Evolutionary conservation across 1,284 basidiomycete species (phyloP).

Genomic region (Apiotrichum gracile): DNA sequence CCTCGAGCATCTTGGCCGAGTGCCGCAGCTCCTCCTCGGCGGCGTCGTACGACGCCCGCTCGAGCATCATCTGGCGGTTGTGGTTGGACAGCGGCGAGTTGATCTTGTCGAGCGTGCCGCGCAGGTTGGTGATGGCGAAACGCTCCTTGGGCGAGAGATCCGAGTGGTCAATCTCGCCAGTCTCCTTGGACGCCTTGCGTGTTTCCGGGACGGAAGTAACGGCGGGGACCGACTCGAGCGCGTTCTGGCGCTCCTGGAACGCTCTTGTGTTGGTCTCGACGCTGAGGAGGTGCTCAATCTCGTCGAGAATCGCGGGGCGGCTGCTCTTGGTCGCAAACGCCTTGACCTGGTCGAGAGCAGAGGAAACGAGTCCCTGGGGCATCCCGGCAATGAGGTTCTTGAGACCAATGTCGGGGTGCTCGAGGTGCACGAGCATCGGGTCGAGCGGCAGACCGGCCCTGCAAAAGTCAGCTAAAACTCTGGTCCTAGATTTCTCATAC

Average conservation of each 20-base stretch:
- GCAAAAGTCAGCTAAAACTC: slow-evolving; percentile 1
- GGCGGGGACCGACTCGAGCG: slow-evolving; percentile 24
- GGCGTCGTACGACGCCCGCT: slow-evolving; percentile 76
- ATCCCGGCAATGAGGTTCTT: slow-evolving; percentile 21
- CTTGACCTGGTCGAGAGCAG: slow-evolving; percentile 26
- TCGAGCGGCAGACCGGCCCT: slow-evolving; percentile 28
- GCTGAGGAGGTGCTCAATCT: slow-evolving; percentile 22
- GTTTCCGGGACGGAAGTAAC: slow-evolving; percentile 32
- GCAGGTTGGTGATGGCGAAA: slow-evolving; percentile 60
- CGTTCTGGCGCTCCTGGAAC: slow-evolving; percentile 8
- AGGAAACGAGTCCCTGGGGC: slow-evolving; percentile 21
- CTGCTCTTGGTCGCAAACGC: slow-evolving; percentile 18
- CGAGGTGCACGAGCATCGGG: slow-evolving; percentile 31
- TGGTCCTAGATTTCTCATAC: slow-evolving; percentile 7
- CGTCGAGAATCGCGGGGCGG: slow-evolving; percentile 17
- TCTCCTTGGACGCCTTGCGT: slow-evolving; percentile 1
- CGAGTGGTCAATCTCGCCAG: background rate
- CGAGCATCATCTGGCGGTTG: slow-evolving; percentile 74
- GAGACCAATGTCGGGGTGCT: slow-evolving; percentile 15
- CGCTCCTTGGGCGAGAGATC: slow-evolving; percentile 19
- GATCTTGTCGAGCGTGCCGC: slow-evolving; percentile 58
- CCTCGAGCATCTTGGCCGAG: slow-evolving; percentile 58
- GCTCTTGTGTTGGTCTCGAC: slow-evolving; percentile 12
- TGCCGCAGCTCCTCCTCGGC: slow-evolving; percentile 67
- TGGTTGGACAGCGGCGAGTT: slow-evolving; percentile 56